phyloP scores from a whole-genome alignment of 345 rosid species.

The Eucalyptus coolabah region DNA sequence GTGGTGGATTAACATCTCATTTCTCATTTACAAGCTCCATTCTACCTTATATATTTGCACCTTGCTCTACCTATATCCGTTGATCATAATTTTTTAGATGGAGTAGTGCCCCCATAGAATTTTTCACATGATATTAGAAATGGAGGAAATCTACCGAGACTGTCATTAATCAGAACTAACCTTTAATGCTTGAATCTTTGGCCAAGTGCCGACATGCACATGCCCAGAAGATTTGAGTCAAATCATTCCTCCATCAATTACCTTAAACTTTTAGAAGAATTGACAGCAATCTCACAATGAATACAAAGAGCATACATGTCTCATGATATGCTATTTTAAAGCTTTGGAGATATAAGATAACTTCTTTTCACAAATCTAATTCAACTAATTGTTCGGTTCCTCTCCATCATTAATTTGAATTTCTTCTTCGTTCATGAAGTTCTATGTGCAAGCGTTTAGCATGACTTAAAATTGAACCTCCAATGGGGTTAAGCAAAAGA shows the following conservation, averaged over 20 bases:
- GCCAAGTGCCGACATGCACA: neutral
- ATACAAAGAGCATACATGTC: neutral
- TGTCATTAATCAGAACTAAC: neutral
- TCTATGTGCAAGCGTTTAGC: neutral
- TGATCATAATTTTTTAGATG: neutral
- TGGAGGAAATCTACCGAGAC: neutral
- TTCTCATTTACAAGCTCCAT: neutral
- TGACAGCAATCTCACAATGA: neutral
- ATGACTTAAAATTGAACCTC: neutral
- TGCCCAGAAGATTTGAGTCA: neutral
- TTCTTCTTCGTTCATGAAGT: neutral
- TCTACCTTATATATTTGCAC: neutral
- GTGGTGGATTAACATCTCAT: neutral
- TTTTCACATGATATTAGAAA: neutral
- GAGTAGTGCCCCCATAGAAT: neutral
- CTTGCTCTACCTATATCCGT: neutral
- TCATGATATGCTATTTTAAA: neutral
- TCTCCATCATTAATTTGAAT: neutral
- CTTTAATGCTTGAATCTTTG: neutral
- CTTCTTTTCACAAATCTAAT: neutral
- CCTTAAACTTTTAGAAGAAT: neutral
- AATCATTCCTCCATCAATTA: neutral
- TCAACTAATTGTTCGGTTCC: neutral
- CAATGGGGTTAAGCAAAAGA: neutral
- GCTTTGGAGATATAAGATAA: neutral